These are phyloP conservation scores for Comarum palustre DNA, from an alignment of 306 rosid genomes.

Conservation along the genomic window DNA sequence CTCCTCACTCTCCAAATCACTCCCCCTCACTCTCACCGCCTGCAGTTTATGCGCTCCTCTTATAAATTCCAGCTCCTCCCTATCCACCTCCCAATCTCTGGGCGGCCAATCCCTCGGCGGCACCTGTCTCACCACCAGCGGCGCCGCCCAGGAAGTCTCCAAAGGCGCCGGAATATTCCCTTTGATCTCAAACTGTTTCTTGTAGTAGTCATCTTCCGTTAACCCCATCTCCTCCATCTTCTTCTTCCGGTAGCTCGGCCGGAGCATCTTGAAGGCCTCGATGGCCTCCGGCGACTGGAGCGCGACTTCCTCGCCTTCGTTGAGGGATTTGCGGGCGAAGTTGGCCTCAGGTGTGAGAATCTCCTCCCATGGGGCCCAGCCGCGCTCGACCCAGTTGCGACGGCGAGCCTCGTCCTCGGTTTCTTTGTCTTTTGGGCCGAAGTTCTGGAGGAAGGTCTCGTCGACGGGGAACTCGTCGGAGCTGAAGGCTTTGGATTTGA, in stretches of 20 bases:
- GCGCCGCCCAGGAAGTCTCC: constrained; percentile 59
- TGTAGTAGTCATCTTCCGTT: constrained; percentile 67
- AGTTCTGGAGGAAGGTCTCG: constrained; percentile 55
- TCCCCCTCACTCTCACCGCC: constrained; percentile 54
- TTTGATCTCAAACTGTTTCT: constrained; percentile 68
- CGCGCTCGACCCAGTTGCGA: constrained; percentile 87
- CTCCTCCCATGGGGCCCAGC: constrained; percentile 99
- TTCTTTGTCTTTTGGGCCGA: constrained; percentile 61
- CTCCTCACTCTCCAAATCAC: constrained; percentile 45
- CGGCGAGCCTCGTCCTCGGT: constrained; percentile 83
- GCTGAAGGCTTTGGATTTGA: constrained; percentile 34
- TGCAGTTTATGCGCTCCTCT: constrained; percentile 72
- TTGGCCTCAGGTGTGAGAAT: constrained; percentile 80
- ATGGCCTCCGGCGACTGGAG: constrained; percentile 81
- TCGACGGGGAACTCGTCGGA: constrained; percentile 98
- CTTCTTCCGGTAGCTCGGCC: constrained; percentile 65
- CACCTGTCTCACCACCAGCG: constrained; percentile 55
- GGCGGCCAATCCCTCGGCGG: constrained; percentile 99
- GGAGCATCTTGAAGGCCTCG: constrained; percentile 85
- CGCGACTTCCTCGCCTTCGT: constrained; percentile 90
- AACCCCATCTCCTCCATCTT: constrained; percentile 78
- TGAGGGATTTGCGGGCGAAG: constrained; percentile 76
- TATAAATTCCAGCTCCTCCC: constrained; percentile 69
- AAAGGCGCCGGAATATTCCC: constrained; percentile 73
- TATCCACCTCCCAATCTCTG: constrained; percentile 82